Percentiles rank a stretch among this genome's conserved stretches.
phyloP scores from a whole-genome alignment of 345 rosid genomes.

The Moricandia arvensis region DNA sequence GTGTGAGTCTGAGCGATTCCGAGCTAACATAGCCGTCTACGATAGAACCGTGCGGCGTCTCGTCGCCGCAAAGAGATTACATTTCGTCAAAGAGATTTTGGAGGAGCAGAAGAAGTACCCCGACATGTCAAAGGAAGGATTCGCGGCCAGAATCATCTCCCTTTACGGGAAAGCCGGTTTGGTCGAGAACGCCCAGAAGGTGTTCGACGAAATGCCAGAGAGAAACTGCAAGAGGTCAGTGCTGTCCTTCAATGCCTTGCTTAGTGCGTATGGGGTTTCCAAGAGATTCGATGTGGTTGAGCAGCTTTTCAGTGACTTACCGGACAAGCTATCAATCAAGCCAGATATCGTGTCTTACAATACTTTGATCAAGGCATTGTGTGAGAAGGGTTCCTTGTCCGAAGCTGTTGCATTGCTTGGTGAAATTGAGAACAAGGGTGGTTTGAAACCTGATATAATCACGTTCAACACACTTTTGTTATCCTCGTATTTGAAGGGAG shows the following conservation, averaged over 20 bases:
- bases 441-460: conserved; percentile 46
- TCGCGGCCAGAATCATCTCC: conserved; percentile 47
- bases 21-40: conserved; percentile 51
- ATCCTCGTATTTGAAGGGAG: conserved; percentile 31
- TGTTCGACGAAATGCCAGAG: conserved; percentile 84
- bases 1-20: conserved; percentile 55
- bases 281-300: conserved; percentile 48
- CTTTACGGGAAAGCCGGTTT: conserved; percentile 58
- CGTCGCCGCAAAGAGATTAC: conserved; percentile 42
- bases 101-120: conserved; percentile 66
- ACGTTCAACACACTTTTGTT: conserved; percentile 45
- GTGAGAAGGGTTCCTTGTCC: conserved; percentile 47
- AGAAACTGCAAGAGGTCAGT: conserved; percentile 51
- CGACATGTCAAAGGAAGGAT: conserved; percentile 58
- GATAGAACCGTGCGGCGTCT: conserved; percentile 61
- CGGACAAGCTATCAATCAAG: conserved; percentile 44
- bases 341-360: conserved; percentile 59
- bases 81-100: conserved; percentile 53
- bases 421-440: conserved; percentile 50
- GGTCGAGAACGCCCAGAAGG: conserved; percentile 57
- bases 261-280: conserved; percentile 51
- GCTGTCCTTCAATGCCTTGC: conserved; percentile 62
- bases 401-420: conserved; percentile 45
- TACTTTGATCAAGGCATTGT: conserved; percentile 56
- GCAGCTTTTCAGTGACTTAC: conserved; percentile 45